A percentile compares a stretch with the other conserved stretches of the same genome.
Evolutionary conservation across 2,329 filamentous ascomycete species (phyloP).

Genomic region (Helotiales sp.): DNA sequence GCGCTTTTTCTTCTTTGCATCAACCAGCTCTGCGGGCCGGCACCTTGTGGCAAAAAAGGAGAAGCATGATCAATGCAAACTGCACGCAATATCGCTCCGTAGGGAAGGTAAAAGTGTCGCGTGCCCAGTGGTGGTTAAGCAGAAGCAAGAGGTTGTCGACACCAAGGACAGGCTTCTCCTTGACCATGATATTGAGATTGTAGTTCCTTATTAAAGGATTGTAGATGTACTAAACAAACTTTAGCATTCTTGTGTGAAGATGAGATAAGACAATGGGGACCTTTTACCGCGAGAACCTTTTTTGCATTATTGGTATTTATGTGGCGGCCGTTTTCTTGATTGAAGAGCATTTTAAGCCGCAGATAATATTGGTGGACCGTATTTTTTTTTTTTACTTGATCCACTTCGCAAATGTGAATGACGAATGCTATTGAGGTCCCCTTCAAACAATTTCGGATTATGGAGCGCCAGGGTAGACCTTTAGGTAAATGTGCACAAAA

Average conservation of each 20-base stretch:
- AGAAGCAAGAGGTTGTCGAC: too few species aligned
- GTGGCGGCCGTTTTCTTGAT: slow-evolving; percentile 11
- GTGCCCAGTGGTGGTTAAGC: too few species aligned
- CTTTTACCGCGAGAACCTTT: slow-evolving; percentile 22
- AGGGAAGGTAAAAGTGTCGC: too few species aligned
- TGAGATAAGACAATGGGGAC: slow-evolving; percentile 2
- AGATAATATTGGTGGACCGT: slow-evolving; percentile 34
- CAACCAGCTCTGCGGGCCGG: too few species aligned
- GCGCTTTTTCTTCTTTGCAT: too few species aligned
- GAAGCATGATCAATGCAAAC: slow-evolving; percentile 24
- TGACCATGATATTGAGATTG: slow-evolving; percentile 23
- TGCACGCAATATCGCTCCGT: slow-evolving; percentile 30
- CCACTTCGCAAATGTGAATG: slow-evolving; percentile 9
- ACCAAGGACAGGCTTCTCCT: too few species aligned
- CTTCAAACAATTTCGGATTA: slow-evolving; percentile 20
- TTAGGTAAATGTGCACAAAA: slow-evolving; percentile 21
- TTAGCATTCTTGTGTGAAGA: slow-evolving; percentile 14
- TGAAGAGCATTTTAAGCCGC: too few species aligned
- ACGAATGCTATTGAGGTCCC: slow-evolving; percentile 14
- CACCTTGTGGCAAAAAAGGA: slow-evolving; percentile 33
- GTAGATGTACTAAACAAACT: slow-evolving; percentile 24
- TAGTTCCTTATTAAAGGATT: slow-evolving; percentile 15
- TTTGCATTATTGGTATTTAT: slow-evolving; percentile 30
- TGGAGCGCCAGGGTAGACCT: not conserved
- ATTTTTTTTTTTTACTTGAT: slow-evolving; percentile 27